Percentiles rank a stretch among this genome's conserved stretches.
Evolutionary conservation across 805 yeast species (phyloP).

Genomic region (Danielozyma ontarioensis): DNA sequence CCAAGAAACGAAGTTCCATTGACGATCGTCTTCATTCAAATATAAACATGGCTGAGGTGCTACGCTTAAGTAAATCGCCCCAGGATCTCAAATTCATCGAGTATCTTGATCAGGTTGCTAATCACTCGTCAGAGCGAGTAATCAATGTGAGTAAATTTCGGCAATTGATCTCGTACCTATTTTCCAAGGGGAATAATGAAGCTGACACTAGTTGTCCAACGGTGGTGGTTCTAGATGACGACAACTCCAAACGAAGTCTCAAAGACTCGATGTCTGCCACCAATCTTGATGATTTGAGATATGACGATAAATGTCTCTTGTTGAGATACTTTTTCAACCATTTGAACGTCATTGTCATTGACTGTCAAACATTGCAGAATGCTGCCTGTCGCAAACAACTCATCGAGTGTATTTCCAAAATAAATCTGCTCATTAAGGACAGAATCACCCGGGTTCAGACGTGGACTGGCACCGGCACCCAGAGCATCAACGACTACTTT

Average conservation of each 20-base stretch:
- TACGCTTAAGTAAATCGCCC: no score
- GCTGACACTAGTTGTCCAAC: conserved; percentile 28
- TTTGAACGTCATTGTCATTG: conserved; percentile 27
- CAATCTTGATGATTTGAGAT: conserved; percentile 19
- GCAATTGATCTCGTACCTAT: conserved; percentile 18
- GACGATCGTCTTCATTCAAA: no score
- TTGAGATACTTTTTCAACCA: conserved; percentile 34
- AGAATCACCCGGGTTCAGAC: conserved; percentile 36
- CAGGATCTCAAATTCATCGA: no score
- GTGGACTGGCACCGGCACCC: conserved; percentile 37
- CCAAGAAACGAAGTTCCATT: no score
- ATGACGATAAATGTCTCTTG: conserved; percentile 24
- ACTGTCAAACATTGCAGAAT: conserved; percentile 5
- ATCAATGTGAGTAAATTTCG: no score
- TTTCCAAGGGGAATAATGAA: conserved; percentile 29
- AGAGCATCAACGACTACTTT: conserved; percentile 15
- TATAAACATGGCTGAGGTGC: no score
- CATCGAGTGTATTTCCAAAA: conserved; percentile 15
- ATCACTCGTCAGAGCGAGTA: no score
- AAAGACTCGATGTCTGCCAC: conserved; percentile 1
- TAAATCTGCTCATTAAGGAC: conserved; percentile 20
- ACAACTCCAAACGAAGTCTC: conserved; percentile 1
- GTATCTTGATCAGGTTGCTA: no score
- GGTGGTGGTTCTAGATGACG: conserved; percentile 19
- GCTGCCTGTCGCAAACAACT: conserved; percentile 8